Conservation (phyloP, 805 yeast species). For the Lipomyces kockii region DNA sequence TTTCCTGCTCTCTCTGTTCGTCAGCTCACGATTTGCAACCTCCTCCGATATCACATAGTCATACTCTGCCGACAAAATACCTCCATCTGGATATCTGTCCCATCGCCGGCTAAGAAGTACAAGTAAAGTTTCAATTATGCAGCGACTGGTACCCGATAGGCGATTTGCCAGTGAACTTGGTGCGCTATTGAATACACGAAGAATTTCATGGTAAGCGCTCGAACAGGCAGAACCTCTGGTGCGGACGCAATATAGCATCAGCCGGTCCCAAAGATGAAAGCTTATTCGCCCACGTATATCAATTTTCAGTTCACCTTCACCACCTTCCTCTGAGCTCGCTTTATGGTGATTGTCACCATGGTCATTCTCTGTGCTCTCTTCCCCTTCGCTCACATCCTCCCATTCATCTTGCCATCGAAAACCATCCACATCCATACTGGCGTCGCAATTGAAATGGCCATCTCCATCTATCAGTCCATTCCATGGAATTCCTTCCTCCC, state of each 20-base stretch:
- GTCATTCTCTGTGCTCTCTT: background rate
- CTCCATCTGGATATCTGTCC: constrained; percentile 22
- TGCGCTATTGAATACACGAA: constrained; percentile 12
- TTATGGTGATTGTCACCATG: background rate
- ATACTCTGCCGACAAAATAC: constrained; percentile 17
- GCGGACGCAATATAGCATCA: constrained; percentile 7
- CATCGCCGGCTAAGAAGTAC: constrained; percentile 14
- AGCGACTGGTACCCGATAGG: background rate
- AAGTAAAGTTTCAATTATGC: background rate
- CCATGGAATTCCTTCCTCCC: constrained; percentile 20
- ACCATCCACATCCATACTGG: background rate
- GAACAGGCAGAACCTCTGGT: background rate
- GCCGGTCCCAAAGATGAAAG: constrained; percentile 18
- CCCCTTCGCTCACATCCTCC: constrained; percentile 4
- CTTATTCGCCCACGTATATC: constrained; percentile 12
- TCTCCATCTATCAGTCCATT: constrained; percentile 3
- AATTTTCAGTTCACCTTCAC: constrained; percentile 14
- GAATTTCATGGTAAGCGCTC: constrained; percentile 11
- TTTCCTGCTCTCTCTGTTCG: constrained; percentile 4
- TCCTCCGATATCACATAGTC: constrained; percentile 22
- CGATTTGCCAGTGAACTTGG: constrained; percentile 1
- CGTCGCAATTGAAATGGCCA: background rate
- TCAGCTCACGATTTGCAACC: background rate
- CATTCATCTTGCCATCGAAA: background rate
- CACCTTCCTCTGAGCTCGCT: background rate